phyloP scores from a whole-genome alignment of 345 rosid genomes.

The Gossypium bickii region DNA sequence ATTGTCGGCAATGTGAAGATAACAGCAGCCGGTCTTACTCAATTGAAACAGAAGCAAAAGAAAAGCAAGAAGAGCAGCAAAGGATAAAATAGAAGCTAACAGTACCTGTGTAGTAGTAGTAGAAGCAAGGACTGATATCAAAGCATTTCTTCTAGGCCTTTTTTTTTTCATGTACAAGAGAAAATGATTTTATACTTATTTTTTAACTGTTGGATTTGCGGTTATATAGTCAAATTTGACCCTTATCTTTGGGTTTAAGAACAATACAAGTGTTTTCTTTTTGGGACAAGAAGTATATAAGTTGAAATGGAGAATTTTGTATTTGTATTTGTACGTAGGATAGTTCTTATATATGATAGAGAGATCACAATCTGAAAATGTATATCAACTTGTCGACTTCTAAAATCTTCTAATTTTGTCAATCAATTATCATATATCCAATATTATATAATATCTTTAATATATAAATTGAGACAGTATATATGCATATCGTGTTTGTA shows the following conservation, averaged over 20 bases:
- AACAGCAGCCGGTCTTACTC: constrained; percentile 85
- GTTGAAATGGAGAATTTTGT: neutral
- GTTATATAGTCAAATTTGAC: neutral
- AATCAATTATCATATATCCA: too few relatives aligned
- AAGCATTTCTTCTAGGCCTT: neutral
- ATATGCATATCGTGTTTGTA: too few relatives aligned
- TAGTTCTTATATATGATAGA: neutral
- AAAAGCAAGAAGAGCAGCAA: constrained; percentile 58
- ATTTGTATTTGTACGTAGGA: neutral
- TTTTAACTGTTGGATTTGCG: neutral
- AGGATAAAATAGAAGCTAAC: neutral
- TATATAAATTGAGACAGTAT: too few relatives aligned
- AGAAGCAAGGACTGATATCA: neutral
- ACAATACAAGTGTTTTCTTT: too few relatives aligned
- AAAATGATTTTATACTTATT: too few relatives aligned
- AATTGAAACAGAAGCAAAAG: constrained; percentile 95
- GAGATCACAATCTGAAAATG: too few relatives aligned
- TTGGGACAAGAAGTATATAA: neutral
- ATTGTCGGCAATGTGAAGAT: constrained; percentile 85
- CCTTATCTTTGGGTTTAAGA: neutral
- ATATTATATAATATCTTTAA: too few relatives aligned
- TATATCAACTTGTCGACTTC: too few relatives aligned
- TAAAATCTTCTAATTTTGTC: too few relatives aligned
- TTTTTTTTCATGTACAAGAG: neutral
- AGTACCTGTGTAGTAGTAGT: neutral